phyloP scores from a whole-genome alignment of 2,329 filamentous ascomycete genomes.

The Claviceps sp. region DNA sequence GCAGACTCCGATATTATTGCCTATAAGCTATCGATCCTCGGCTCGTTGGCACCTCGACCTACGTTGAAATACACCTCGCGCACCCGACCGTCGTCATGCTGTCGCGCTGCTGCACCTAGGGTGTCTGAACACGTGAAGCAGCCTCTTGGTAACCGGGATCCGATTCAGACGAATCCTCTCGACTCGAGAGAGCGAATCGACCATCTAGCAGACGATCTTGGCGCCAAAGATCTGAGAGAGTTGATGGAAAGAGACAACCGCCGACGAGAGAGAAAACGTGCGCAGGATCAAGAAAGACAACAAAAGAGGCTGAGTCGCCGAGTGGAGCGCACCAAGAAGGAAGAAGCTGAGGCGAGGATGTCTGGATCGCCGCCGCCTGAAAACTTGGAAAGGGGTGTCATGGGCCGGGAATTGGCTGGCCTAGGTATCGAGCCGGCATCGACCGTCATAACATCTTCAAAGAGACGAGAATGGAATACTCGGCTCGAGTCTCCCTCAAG shows the following conservation, averaged over 20 bases:
- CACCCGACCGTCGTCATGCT: slow-evolving; percentile 38
- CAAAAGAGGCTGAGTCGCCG: slow-evolving; percentile 51
- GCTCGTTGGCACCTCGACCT: slow-evolving; percentile 73
- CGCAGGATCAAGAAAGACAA: slow-evolving; percentile 52
- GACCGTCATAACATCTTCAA: slow-evolving; percentile 41
- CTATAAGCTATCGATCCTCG: slow-evolving; percentile 68
- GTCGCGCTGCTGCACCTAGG: slow-evolving; percentile 30
- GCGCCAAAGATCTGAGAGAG: slow-evolving; percentile 71
- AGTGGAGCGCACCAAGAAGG: slow-evolving; percentile 51
- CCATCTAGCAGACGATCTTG: slow-evolving; percentile 71
- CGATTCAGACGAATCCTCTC: slow-evolving; percentile 47
- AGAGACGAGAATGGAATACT: slow-evolving; percentile 22
- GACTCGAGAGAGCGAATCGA: slow-evolving; percentile 50
- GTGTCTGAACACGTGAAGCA: slow-evolving; percentile 38
- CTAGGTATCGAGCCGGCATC: slow-evolving; percentile 44
- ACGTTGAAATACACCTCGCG: slow-evolving; percentile 63
- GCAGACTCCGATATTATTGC: slow-evolving; percentile 57
- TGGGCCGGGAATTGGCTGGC: slow-evolving; percentile 43
- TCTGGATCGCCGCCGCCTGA: slow-evolving; percentile 36
- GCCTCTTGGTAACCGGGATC: slow-evolving; percentile 34
- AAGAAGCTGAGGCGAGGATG: slow-evolving; percentile 40
- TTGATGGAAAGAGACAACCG: slow-evolving; percentile 82
- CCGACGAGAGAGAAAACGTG: slow-evolving; percentile 60
- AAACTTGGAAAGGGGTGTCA: slow-evolving; percentile 46
- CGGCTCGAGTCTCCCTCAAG: slow-evolving; percentile 12